phyloP scores from a whole-genome alignment of 495 filamentous ascomycete species.

The Annulohypoxylon stygium region DNA sequence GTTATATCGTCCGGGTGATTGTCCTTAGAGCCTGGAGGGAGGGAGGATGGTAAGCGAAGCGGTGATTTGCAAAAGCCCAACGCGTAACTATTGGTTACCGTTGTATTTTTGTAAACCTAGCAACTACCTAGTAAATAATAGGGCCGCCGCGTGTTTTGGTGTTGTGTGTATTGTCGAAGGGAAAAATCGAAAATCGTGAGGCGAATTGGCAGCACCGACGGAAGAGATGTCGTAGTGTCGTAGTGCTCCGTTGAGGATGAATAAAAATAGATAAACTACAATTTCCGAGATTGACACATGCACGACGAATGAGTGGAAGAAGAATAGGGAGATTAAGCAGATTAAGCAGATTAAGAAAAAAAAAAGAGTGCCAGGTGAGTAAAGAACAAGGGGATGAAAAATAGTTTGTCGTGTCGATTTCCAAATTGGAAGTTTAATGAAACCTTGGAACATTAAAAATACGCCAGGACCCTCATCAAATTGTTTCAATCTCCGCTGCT shows the following conservation, averaged over 20 bases:
- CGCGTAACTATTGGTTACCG: slow-evolving; percentile 26
- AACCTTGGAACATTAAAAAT: slow-evolving; percentile 46
- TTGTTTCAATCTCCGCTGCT: slow-evolving; percentile 43
- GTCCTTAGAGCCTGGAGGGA: slow-evolving; percentile 14
- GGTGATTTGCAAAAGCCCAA: slow-evolving; percentile 26
- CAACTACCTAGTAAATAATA: slow-evolving; percentile 1
- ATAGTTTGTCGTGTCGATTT: slow-evolving; percentile 37
- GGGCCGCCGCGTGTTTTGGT: slow-evolving; percentile 5
- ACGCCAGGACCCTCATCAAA: slow-evolving; percentile 37
- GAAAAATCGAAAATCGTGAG: not conserved
- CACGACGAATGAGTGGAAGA: slow-evolving; percentile 18
- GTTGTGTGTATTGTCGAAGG: slow-evolving; percentile 2
- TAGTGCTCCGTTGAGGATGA: slow-evolving; percentile 19
- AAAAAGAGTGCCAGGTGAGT: slow-evolving; percentile 6
- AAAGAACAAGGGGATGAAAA: slow-evolving; percentile 28
- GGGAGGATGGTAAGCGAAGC: slow-evolving; percentile 25
- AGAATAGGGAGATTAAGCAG: slow-evolving; percentile 3
- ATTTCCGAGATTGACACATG: slow-evolving; percentile 42
- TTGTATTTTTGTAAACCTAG: slow-evolving; percentile 6
- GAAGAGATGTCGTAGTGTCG: slow-evolving; percentile 16
- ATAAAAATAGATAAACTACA: slow-evolving; percentile 44
- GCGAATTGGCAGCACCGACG: not conserved
- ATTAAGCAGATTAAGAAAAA: not conserved
- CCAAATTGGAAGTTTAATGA: slow-evolving; percentile 45
- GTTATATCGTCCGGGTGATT: slow-evolving; percentile 28